Conservation (phyloP, 306 rosid genomes). For the Coriaria nepalensis region DNA sequence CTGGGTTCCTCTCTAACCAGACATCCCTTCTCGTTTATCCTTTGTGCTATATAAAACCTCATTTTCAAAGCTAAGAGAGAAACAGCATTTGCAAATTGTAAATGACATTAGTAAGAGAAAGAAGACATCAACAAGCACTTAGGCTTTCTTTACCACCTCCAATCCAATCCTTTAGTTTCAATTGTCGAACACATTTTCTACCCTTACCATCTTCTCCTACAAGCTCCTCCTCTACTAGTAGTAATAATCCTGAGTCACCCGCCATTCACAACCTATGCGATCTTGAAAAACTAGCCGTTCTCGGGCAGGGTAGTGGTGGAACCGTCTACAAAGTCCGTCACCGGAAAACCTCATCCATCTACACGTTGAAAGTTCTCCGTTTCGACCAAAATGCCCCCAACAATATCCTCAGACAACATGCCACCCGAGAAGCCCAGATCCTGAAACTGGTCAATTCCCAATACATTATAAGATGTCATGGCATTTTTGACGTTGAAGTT, state of each 20-base stretch:
- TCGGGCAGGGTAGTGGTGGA: conserved; percentile 52
- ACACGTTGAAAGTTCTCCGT: conserved; percentile 46
- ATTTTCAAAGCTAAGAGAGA: not conserved
- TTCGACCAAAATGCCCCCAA: conserved; percentile 15
- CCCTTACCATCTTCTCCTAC: conserved; percentile 9
- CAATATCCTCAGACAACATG: conserved; percentile 13
- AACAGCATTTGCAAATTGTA: not conserved
- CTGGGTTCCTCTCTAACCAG: not conserved
- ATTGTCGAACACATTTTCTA: conserved; percentile 9
- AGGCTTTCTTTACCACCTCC: conserved; percentile 42
- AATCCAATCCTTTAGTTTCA: conserved; percentile 11
- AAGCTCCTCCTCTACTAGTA: too few relatives aligned
- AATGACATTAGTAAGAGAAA: conserved; percentile 52
- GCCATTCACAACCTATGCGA: conserved; percentile 27
- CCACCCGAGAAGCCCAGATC: conserved; percentile 41
- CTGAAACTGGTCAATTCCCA: conserved; percentile 43
- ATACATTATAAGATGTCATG: conserved; percentile 35
- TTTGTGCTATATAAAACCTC: too few relatives aligned
- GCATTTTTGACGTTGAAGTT: conserved; percentile 18
- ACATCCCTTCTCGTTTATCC: too few relatives aligned
- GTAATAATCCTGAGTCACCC: conserved; percentile 11
- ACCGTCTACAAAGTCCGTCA: conserved; percentile 47
- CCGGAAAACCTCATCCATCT: conserved; percentile 25
- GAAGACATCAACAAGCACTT: conserved; percentile 46
- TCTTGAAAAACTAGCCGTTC: conserved; percentile 35